These are phyloP conservation scores for Blastobotrys peoriensis DNA, from an alignment of 805 yeast genomes.

Conservation along the genomic window DNA sequence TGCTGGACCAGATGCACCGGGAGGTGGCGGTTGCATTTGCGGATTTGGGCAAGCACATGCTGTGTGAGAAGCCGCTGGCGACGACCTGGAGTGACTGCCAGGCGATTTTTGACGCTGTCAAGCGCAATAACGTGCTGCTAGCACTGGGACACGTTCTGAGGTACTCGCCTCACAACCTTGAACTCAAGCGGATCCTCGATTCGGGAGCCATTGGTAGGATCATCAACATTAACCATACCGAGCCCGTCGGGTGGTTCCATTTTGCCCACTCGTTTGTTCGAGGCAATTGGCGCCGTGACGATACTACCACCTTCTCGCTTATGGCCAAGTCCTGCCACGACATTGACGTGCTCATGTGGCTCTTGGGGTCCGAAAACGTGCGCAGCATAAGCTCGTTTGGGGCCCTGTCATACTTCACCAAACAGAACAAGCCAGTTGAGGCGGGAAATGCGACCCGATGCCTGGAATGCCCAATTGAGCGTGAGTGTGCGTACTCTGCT, in stretches of 20 bases:
- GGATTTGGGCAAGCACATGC: conserved; percentile 18
- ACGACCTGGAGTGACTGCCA: conserved; percentile 21
- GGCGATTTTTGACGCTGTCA: conserved; percentile 19
- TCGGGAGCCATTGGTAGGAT: conserved; percentile 20
- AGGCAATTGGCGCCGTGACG: conserved; percentile 24
- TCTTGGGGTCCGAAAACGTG: conserved; percentile 20
- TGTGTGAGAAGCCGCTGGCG: conserved; percentile 26
- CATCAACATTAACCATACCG: conserved; percentile 24
- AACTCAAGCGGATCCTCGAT: conserved; percentile 20
- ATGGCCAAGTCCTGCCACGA: conserved; percentile 28
- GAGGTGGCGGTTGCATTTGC: conserved; percentile 26
- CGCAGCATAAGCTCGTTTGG: conserved; percentile 22
- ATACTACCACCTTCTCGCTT: conserved; percentile 21
- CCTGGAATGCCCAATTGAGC: conserved; percentile 17
- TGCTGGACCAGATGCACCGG: conserved; percentile 22
- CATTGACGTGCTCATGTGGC: conserved; percentile 24
- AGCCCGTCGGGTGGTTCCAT: conserved; percentile 26
- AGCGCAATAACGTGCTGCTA: conserved; percentile 19
- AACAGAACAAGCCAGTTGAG: conserved; percentile 19
- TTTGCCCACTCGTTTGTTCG: conserved; percentile 27
- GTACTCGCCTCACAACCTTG: conserved; percentile 24
- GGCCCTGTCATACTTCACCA: conserved; percentile 17
- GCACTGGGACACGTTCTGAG: conserved; percentile 26
- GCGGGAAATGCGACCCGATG: conserved; percentile 20
- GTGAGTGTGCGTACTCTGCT: conserved; percentile 23